Base-by-base conservation (phyloP, 441 rosid species). In the Erysimum cheiri region DNA sequence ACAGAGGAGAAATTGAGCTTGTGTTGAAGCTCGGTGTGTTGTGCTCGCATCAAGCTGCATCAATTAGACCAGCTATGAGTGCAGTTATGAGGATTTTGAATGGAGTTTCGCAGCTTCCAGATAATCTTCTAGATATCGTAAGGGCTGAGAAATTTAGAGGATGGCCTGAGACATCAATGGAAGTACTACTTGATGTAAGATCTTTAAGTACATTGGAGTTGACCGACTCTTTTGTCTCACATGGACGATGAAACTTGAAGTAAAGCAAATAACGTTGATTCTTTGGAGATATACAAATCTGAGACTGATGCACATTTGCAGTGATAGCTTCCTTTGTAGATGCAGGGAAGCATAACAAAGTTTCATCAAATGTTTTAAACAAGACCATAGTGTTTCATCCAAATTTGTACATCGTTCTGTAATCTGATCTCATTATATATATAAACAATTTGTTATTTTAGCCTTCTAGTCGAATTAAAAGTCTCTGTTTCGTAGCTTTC, bases 41-140 rank as follows among this genome's bases (percentile, higher is more conserved):
- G 29, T 84, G 82, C 8, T 73, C 76, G 0, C 81, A 73, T 68
- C 82, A 75, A 13, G 60, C 69, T 22, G 80, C 65, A 24, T 76
- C 75, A 6, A 17, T 69, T 11, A 78, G 81, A 50, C 84, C 87
- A 0, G 55, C 43, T 17, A 80, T 65, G 80, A 62, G 72, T 50
- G 35, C 41, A 10, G 80, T 77, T 15, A 58, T 77, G 66, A 29
- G 39, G 59, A 52, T 70, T 4, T 52, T 76, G 64, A 26, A 29
- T 11, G 79, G 79, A 0, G 75, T 41, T 24, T 64, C 63, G 0
- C 36, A 59, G 49, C 64, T 59, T 24, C 64, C 64, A 0, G 64
- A 59, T 4, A 59, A 59, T n/a, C 50, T 72, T 15, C 63, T 76
- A 4, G 76, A 70, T 52, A 3, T 76, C 0, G 52, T 65, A 5